A percentile compares a stretch with the other conserved stretches of the same genome.
These are phyloP conservation scores for Prunus campanulata DNA, from an alignment of 306 rosid species.

Conservation along the genomic window DNA sequence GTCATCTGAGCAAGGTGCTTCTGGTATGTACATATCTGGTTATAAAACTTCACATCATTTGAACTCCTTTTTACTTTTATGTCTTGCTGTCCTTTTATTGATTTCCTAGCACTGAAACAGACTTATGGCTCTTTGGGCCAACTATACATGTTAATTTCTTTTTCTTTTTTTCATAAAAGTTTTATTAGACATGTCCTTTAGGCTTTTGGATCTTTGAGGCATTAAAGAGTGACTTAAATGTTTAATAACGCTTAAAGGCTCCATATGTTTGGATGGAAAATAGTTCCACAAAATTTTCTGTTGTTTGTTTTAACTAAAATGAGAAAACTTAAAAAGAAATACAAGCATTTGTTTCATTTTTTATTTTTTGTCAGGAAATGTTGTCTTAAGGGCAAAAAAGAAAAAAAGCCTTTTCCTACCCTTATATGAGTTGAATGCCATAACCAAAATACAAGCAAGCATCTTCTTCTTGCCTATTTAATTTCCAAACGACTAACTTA, in stretches of 20 bases:
- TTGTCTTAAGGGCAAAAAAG: no score
- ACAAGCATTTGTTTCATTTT: background rate
- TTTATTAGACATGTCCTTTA: background rate
- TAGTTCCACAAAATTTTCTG: background rate
- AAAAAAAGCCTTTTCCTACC: background rate
- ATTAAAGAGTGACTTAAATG: background rate
- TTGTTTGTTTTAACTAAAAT: background rate
- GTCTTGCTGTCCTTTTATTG: background rate
- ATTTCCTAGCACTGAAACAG: background rate
- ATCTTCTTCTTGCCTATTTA: background rate
- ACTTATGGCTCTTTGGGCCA: background rate
- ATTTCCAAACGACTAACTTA: background rate
- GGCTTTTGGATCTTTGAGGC: background rate
- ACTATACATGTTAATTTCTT: background rate
- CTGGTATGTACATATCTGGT: slow-evolving; percentile 55
- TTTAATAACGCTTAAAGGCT: background rate
- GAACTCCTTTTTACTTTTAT: background rate
- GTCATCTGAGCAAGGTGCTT: slow-evolving; percentile 75
- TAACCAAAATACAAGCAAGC: background rate
- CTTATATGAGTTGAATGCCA: background rate
- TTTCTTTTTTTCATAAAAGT: background rate
- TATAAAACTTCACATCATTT: background rate
- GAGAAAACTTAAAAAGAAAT: background rate
- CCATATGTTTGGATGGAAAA: background rate
- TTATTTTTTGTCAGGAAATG: background rate